Evolutionary conservation across 108 stramenopile genomes (phyloP), one percentile per base, ranked within the genome.

Genomic region (Mayamaea pseudoterrestris): DNA sequence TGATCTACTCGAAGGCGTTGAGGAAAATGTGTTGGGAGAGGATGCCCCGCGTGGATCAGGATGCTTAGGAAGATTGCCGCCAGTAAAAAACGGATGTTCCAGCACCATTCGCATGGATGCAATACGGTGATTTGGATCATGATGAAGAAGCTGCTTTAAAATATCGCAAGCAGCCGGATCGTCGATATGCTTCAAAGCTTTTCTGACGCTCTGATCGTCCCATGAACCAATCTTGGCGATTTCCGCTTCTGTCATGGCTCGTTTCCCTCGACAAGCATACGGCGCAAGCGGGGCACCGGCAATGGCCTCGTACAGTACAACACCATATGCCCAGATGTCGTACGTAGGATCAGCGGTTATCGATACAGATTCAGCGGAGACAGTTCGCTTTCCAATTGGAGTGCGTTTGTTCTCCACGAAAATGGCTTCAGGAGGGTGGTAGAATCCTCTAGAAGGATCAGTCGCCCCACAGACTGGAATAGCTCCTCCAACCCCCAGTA

Each of bases 341-440:
- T 88, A 82, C 8, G 80, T 73, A 0, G 78, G 57, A 24, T 66
- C 67, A 11, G 80, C 71, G 13, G 66, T 55, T 29, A 88, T 75
- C 0, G 85, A 80, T 11, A 82, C 68, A 27, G 80, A 71, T 46
- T 63, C 63, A 26, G 78, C 80, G 8, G 59, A 21, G n/a, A 69
- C 59, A 23, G 53, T 68, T 55, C 75, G 80, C 65, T 80, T 80
- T 27, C 71, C 71, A 13, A 73, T 41, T 39, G 70, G 48, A 14
- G 51, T 72, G 21, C 76, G 57, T 44, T 67, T 71, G 37, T 75
- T 69, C 50, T 83, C 81, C 1, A 85, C 65, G 27, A 58, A 26
- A 31, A 90, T 67, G 3, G 89, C 57, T 60, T 90, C 89, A 12
- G 89, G 89, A 49, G 81, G 78, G 41, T 90, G 89, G 50, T 90